Evolutionary conservation across 345 rosid genomes (phyloP).

Genomic region (Bretschneidera sinensis): DNA sequence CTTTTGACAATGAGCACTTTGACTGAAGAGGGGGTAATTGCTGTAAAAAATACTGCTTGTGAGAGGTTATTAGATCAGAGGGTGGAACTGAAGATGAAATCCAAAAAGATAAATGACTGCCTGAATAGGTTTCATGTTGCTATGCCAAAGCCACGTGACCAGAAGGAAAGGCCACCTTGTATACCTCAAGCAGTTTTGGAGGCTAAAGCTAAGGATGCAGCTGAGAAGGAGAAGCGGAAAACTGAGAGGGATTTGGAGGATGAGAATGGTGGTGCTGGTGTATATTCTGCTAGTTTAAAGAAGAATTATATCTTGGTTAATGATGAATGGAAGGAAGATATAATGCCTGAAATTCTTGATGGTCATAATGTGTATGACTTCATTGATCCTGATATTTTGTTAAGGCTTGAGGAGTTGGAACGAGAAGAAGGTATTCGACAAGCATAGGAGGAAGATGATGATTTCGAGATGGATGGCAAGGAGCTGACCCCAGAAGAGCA

Average conservation of each 20-base stretch:
- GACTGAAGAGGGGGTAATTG: constrained; percentile 78
- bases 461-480: constrained; percentile 59
- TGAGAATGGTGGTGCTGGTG: constrained; percentile 95
- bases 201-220: constrained; percentile 63
- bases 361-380: constrained; percentile 94
- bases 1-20: constrained; percentile 82
- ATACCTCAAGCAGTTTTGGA: constrained; percentile 78
- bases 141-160: constrained; percentile 75
- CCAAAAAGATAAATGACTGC: constrained; percentile 87
- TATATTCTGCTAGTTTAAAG: constrained; percentile 79
- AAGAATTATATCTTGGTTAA: constrained; percentile 71
- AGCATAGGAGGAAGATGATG: constrained; percentile 49
- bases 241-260: constrained; percentile 89
- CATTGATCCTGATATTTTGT: constrained; percentile 73
- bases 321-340: constrained; percentile 91
- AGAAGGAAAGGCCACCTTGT: constrained; percentile 61
- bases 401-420: constrained; percentile 83
- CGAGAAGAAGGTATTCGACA: constrained; percentile 62
- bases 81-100: constrained; percentile 90
- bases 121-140: constrained; percentile 90
- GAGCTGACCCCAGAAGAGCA: constrained; percentile 69
- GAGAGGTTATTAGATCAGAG: constrained; percentile 83
- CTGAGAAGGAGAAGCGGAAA: constrained; percentile 55
- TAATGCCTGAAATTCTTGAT: constrained; percentile 88
- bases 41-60: constrained; percentile 89